Conservation (phyloP, 441 rosid genomes). For the Pelargonium fulgidum region DNA sequence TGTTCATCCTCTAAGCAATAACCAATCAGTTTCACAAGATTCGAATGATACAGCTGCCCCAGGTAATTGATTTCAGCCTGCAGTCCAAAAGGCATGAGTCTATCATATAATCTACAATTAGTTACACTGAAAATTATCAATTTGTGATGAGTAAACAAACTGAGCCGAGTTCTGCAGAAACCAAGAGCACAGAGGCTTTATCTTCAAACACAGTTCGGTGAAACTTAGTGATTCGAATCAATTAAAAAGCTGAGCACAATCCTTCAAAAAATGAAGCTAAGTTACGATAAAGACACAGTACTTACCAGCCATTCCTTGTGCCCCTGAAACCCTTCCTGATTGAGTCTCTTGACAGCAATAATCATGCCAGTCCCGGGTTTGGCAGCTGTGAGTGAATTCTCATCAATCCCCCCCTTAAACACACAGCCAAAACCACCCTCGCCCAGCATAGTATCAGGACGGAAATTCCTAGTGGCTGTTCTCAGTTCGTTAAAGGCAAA, state of each 20-base stretch:
- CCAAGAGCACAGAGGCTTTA: too few species aligned
- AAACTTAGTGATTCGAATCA: too few species aligned
- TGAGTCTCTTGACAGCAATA: slow-evolving; percentile 5
- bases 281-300: background rate
- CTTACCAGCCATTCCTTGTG: slow-evolving; percentile 6
- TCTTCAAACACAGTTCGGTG: too few species aligned
- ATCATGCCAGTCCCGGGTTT: slow-evolving; percentile 61
- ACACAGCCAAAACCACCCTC: slow-evolving; percentile 97
- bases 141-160: too few species aligned
- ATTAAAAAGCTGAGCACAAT: too few species aligned
- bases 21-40: slow-evolving; percentile 60
- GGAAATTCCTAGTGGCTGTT: slow-evolving; percentile 72
- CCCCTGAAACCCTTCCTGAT: background rate
- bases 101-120: too few species aligned
- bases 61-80: slow-evolving; percentile 61
- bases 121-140: too few species aligned
- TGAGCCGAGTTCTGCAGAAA: too few species aligned
- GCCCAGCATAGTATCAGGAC: slow-evolving; percentile 78
- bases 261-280: too few species aligned
- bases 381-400: slow-evolving; percentile 48
- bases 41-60: slow-evolving; percentile 54
- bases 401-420: slow-evolving; percentile 89
- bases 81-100: too few species aligned
- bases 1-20: slow-evolving; percentile 59
- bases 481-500: slow-evolving; percentile 57